Evolutionary conservation across 768 basidiomycete genomes (phyloP).

Genomic region (Russula emetica): DNA sequence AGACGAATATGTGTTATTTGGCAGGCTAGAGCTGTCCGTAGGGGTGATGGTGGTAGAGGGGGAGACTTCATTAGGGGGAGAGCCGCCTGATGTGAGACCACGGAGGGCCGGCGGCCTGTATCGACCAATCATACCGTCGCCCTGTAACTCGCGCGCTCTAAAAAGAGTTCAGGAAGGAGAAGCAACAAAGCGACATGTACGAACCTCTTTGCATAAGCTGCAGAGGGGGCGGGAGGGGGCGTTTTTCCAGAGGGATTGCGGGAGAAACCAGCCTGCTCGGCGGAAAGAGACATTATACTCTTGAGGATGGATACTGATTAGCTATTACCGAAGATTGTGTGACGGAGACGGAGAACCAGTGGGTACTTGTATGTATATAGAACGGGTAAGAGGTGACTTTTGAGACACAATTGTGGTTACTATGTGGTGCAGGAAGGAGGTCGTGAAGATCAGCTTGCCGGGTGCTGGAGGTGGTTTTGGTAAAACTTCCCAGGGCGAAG

Average conservation of each 20-base stretch:
- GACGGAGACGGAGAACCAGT: constrained; percentile 19
- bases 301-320: constrained; percentile 67
- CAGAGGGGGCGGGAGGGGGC: constrained; percentile 85
- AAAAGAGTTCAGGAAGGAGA: constrained; percentile 27
- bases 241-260: constrained; percentile 84
- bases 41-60: constrained; percentile 51
- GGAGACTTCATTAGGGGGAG: constrained; percentile 65
- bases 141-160: constrained; percentile 83
- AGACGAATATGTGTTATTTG: constrained; percentile 73
- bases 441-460: constrained; percentile 36
- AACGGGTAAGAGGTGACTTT: constrained; percentile 33
- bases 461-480: constrained; percentile 27
- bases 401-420: constrained; percentile 37
- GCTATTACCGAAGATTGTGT: constrained; percentile 58
- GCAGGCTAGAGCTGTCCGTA: constrained; percentile 53
- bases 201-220: constrained; percentile 84
- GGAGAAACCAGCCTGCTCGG: constrained; percentile 79
- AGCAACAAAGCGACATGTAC: constrained; percentile 28
- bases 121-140: constrained; percentile 64
- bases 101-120: constrained; percentile 81
- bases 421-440: constrained; percentile 41
- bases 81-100: constrained; percentile 60
- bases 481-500: constrained; percentile 30
- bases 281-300: constrained; percentile 89
- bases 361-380: constrained; percentile 33